phyloP scores from a whole-genome alignment of 495 filamentous ascomycete genomes.

The Aspergillus hancockii region DNA sequence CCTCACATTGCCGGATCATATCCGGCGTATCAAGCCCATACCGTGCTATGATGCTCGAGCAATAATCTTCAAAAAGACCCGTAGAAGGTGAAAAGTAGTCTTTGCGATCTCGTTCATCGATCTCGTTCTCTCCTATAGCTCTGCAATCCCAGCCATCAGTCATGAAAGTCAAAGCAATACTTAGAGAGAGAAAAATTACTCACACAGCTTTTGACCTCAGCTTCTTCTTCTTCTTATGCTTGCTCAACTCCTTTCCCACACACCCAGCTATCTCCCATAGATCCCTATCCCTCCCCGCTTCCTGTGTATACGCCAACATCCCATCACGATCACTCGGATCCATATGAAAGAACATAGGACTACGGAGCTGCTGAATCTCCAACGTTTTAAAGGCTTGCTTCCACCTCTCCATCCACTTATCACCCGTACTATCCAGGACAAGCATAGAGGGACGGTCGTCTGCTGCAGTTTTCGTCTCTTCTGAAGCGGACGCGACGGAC shows the following conservation, averaged over 20 bases:
- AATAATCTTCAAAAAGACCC: conserved; percentile 58
- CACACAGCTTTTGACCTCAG: conserved; percentile 27
- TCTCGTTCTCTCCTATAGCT: conserved; percentile 38
- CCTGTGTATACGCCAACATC: conserved; percentile 58
- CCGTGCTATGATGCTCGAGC: conserved; percentile 49
- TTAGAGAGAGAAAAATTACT: not conserved
- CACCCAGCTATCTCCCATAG: conserved; percentile 59
- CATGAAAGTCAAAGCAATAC: not conserved
- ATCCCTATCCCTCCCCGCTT: conserved; percentile 49
- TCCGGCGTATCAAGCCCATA: conserved; percentile 50
- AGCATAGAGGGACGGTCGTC: conserved; percentile 25
- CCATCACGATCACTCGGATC: conserved; percentile 66
- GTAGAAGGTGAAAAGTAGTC: conserved; percentile 65
- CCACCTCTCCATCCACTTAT: conserved; percentile 60
- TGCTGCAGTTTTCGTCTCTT: not conserved
- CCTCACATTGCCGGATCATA: conserved; percentile 48
- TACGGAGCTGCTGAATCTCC: conserved; percentile 60
- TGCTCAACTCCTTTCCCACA: conserved; percentile 65
- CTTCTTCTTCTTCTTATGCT: conserved; percentile 59
- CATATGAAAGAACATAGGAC: conserved; percentile 69
- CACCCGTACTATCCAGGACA: conserved; percentile 54
- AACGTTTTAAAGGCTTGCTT: conserved; percentile 54
- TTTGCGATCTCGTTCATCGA: conserved; percentile 65
- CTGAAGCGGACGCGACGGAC: conserved; percentile 27
- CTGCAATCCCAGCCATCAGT: conserved; percentile 9